Percentiles rank a stretch among this genome's conserved stretches.
phyloP scores from a whole-genome alignment of 2,329 filamentous ascomycete species.

The Fusarium tjaetaba region DNA sequence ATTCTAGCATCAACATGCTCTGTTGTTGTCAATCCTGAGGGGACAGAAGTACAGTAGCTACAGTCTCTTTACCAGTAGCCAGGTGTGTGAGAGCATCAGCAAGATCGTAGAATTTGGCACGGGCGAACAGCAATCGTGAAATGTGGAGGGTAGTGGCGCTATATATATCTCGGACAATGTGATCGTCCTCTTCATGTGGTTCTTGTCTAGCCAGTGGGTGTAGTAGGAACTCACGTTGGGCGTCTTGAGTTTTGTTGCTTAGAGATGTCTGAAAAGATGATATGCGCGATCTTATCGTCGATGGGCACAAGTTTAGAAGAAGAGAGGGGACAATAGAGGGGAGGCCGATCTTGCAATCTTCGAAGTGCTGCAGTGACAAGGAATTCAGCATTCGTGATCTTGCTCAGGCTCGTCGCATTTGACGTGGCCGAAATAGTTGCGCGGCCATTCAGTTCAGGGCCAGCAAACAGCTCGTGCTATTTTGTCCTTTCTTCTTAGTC shows the following conservation, averaged over 20 bases:
- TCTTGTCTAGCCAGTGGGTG: not conserved
- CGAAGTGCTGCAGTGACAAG: no score
- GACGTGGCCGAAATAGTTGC: not conserved
- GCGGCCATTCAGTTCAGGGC: not conserved
- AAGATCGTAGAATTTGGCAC: not conserved
- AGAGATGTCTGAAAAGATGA: not conserved
- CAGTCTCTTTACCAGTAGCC: not conserved
- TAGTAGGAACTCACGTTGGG: not conserved
- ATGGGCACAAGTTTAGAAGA: not conserved
- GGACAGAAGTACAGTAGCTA: not conserved
- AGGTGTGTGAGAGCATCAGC: not conserved
- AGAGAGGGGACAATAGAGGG: no score
- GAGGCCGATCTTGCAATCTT: no score
- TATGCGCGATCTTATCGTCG: not conserved
- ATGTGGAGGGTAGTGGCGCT: no score
- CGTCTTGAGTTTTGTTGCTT: not conserved
- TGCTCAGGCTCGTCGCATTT: not conserved
- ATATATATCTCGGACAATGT: no score
- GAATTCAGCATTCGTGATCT: not conserved
- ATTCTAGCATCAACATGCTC: no score
- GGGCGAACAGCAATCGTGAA: not conserved
- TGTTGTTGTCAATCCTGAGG: no score
- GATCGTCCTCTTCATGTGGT: not conserved
- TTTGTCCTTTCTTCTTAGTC: fast-evolving
- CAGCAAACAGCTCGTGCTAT: not conserved